Evolutionary conservation across 116 monocot genomes (phyloP).

Genomic region (Trichopus zeylanicus): DNA sequence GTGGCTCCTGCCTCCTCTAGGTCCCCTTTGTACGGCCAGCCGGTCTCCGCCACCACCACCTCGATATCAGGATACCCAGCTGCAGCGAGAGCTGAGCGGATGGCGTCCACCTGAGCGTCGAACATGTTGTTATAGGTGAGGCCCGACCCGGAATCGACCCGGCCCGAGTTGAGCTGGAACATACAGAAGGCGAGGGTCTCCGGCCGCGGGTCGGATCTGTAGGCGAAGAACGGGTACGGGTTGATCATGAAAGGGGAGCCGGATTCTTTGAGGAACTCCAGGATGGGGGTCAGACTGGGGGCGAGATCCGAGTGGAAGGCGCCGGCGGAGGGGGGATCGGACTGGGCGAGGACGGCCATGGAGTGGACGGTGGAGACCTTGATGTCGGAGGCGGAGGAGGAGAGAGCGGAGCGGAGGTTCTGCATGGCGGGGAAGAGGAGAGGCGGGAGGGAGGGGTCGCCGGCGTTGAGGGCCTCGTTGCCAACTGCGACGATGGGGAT

Average conservation of each 20-base stretch:
- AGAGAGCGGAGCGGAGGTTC: constrained; percentile 40
- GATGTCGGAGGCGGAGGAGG: constrained; percentile 11
- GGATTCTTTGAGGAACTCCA: constrained; percentile 30
- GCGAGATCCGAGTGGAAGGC: constrained; percentile 41
- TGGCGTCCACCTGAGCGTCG: constrained; percentile 86
- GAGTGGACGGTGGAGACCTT: constrained; percentile 62
- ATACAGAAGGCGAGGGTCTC: constrained; percentile 65
- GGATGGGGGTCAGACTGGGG: constrained; percentile 24
- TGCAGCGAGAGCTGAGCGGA: constrained; percentile 43
- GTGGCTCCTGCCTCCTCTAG: constrained; percentile 47
- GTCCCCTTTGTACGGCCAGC: constrained; percentile 84
- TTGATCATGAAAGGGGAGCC: constrained; percentile 62
- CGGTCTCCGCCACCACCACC: constrained; percentile 86
- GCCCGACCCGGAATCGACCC: constrained; percentile 46
- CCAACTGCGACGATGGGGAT: constrained; percentile 43
- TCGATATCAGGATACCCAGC: constrained; percentile 36
- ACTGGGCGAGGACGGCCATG: constrained; percentile 56
- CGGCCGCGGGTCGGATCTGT: constrained; percentile 48
- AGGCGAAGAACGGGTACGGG: constrained; percentile 81
- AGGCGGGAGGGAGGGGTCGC: constrained; percentile 28
- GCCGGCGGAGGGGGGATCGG: constrained; percentile 58
- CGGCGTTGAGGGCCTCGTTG: constrained; percentile 47
- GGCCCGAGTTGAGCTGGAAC: constrained; percentile 52
- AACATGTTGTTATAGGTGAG: constrained; percentile 82
- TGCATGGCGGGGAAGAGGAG: constrained; percentile 67